A percentile compares a stretch with the other conserved stretches of the same genome.
Evolutionary conservation across 2,329 filamentous ascomycete genomes (phyloP).

Genomic region (Akanthomyces dipterigenus): DNA sequence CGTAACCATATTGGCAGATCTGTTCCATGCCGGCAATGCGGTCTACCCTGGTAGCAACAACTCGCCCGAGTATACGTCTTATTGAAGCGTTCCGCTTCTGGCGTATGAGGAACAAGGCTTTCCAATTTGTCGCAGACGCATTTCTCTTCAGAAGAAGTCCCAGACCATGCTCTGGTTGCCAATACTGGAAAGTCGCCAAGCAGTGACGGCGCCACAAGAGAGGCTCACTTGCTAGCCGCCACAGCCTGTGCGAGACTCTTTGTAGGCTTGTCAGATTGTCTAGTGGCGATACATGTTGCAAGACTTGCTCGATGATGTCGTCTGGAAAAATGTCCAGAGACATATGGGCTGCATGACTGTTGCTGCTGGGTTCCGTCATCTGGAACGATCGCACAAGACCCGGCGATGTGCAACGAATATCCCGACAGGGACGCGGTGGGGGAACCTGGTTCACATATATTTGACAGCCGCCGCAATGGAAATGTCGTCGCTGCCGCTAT

Average conservation of each 20-base stretch:
- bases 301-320: slow-evolving; percentile 76
- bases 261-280: slow-evolving; percentile 45
- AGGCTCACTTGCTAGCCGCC: slow-evolving; percentile 60
- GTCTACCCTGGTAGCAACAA: slow-evolving; percentile 63
- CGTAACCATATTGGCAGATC: slow-evolving; percentile 70
- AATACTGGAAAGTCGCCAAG: slow-evolving; percentile 60
- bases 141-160: slow-evolving; percentile 44
- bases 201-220: slow-evolving; percentile 80
- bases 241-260: slow-evolving; percentile 55
- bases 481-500: not conserved
- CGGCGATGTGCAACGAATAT: not conserved
- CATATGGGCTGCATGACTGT: slow-evolving; percentile 15
- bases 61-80: slow-evolving; percentile 52
- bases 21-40: slow-evolving; percentile 63
- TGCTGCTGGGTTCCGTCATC: not conserved
- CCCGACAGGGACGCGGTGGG: slow-evolving; percentile 4
- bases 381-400: not conserved
- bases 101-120: slow-evolving; percentile 54
- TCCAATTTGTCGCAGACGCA: slow-evolving; percentile 65
- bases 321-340: slow-evolving; percentile 57
- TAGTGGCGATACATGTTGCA: slow-evolving; percentile 54
- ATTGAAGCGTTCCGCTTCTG: slow-evolving; percentile 45
- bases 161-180: slow-evolving; percentile 62
- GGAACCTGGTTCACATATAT: not conserved
- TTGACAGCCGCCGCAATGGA: not conserved